Conservation (phyloP, 441 rosid species). For the Erodium trifolium region DNA sequence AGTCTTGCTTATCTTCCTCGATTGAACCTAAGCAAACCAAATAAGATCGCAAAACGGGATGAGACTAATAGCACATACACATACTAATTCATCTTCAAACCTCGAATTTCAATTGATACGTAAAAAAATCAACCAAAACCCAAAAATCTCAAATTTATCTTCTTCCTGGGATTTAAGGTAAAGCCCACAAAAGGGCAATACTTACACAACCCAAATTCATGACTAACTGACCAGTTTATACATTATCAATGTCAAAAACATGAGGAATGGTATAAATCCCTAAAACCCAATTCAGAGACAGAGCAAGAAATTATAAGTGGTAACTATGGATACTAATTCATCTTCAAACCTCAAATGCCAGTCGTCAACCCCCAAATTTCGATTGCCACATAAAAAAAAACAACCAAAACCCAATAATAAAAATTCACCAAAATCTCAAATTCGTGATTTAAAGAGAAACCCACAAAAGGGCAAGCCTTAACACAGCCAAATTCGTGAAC, state of each 20-base stretch:
- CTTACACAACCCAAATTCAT: neutral
- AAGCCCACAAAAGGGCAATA: conserved; percentile 6
- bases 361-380: too few relatives aligned
- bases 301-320: too few relatives aligned
- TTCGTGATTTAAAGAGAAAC: too few relatives aligned
- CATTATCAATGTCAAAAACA: neutral
- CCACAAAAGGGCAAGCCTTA: too few relatives aligned
- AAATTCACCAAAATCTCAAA: too few relatives aligned
- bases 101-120: neutral
- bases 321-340: too few relatives aligned
- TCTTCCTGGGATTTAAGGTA: neutral
- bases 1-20: conserved; percentile 42
- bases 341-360: too few relatives aligned
- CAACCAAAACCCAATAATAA: too few relatives aligned
- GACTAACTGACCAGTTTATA: neutral
- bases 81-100: neutral
- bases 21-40: conserved; percentile 29
- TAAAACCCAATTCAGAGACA: too few relatives aligned
- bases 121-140: neutral
- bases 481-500: too few relatives aligned
- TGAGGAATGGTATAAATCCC: too few relatives aligned
- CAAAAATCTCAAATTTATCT: conserved; percentile 7
- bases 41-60: neutral
- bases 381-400: too few relatives aligned
- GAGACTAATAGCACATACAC: neutral